A percentile compares a stretch with the other conserved stretches of the same genome.
phyloP scores from a whole-genome alignment of 129 eudicot species.

The Escallonia herrerae region DNA sequence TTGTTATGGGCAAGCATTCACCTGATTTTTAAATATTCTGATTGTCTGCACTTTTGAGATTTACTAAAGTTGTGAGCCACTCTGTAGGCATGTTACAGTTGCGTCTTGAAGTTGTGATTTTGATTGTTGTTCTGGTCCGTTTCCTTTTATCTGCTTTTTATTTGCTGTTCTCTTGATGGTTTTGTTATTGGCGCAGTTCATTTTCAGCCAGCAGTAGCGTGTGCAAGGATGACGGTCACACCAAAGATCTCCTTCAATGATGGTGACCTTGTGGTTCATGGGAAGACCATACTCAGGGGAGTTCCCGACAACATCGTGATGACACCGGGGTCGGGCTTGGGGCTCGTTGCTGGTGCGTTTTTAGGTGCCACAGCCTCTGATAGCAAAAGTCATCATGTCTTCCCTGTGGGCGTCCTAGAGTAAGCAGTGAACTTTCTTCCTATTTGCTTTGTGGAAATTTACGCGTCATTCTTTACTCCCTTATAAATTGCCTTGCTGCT shows the following conservation, averaged over 20 bases:
- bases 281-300: conserved; percentile 66
- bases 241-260: conserved; percentile 69
- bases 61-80: no score
- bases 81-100: no score
- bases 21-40: no score
- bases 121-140: no score
- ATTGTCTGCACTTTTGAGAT: no score
- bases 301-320: conserved; percentile 81
- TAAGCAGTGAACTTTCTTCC: conserved; percentile 29
- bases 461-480: no score
- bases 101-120: no score
- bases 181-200: conserved; percentile 26
- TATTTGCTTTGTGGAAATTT: not conserved
- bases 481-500: not conserved
- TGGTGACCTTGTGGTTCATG: conserved; percentile 86
- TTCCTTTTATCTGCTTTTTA: no score
- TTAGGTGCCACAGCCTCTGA: conserved; percentile 68
- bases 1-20: no score
- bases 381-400: conserved; percentile 73
- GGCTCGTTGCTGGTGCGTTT: conserved; percentile 76
- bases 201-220: conserved; percentile 7
- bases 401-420: conserved; percentile 84
- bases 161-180: not conserved
- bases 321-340: conserved; percentile 70
- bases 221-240: conserved; percentile 69